Evolutionary conservation across 73 alveolate genomes (phyloP), one percentile per base, ranked within the genome.

Genomic region (Paraurostyla sp.): DNA sequence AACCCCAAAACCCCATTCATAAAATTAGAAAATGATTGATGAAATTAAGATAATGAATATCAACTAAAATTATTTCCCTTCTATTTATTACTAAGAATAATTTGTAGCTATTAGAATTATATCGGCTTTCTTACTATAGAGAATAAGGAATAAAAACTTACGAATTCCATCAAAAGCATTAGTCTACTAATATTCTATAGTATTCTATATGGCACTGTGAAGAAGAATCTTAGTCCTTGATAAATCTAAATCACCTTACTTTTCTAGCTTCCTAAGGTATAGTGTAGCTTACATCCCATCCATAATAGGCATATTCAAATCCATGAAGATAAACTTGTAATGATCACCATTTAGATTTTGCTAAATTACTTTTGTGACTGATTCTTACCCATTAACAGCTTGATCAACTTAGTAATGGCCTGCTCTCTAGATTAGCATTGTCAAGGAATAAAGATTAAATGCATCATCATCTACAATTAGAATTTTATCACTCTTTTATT

Each of bases 391-490:
- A 56, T 56, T 56, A 16, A 56, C 36, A 15, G 71, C 71, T 16
- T 13, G 9, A 32, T 56, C 71, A 16, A 9, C 7, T 13, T 16
- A 7, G 22, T 15, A 56, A 22, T 56, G 9, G 9, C 71, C 71
- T 56, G 13, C 22, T 9, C 23, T 16, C 33, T 7, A 7, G 7
- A 56, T 16, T 22, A 56, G 33, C 33, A 15, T 15, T 22, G 9
- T 32, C 32, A 56, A 16, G 7, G 71, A 56, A 56, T 56, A 56
- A 15, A 56, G 7, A 22, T 22, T 16, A 56, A 56, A 56, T 15
- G 71, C 71, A 56, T 56, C 71, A 56, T 56, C 71, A 56, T 56
- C 71, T 15, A 56, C 71, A 56, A 56, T 56, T 7, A 56, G 71
- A 7, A 56, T 22, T 56, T 22, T 56, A 56, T 56, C 36, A 22